Base-by-base conservation (phyloP, 1,284 basidiomycete species). In the Ceratobasidium sp. region DNA sequence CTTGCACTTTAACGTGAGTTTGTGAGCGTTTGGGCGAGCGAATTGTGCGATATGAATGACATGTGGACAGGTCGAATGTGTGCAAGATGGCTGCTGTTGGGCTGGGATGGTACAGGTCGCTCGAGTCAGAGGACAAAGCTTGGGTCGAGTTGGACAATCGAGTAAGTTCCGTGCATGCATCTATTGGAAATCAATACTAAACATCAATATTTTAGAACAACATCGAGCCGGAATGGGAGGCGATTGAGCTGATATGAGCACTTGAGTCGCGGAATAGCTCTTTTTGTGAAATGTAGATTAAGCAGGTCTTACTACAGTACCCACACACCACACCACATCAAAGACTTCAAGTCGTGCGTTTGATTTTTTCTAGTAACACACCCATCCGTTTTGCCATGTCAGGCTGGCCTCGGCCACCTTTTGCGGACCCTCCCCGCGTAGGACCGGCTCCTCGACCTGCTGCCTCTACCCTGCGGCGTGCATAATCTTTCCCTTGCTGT, bases 361-460 rank as follows among this genome's bases (percentile, higher is more conserved):
- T 72, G 26, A 72, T 72, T 35, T 54, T 61, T 46, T 72, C 89
- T 55, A 93, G 84, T 84, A 93, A 85, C n/a, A 86, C 88, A 75
- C 87, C 86, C 91, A 93, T 93, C 30, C 91, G 87, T 71, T 90
- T 79, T 76, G 88, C 89, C 92, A 93, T 93, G 78, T 92, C 86
- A 11, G 91, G 91, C 77, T 93, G 92, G 6, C 89, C 82, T 76
- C 85, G 79, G 46, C 83, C 73, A 14, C 59, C 38, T 9, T 52
- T 54, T 11, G 18, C 43, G 21, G 38, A 11, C 13, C 59, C 49
- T 52, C 43, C 35, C 35, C 35, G 35, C 11, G 35, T 11, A 38
- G 35, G 35, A 38, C 35, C 35, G 35, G 35, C 32, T 6, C 43
- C n/a, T 30, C 61, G 61, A 4, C 46, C 61, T 11, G 57, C 35